Conservation (phyloP, 75 land plant species). For the Gnetum montanum region DNA sequence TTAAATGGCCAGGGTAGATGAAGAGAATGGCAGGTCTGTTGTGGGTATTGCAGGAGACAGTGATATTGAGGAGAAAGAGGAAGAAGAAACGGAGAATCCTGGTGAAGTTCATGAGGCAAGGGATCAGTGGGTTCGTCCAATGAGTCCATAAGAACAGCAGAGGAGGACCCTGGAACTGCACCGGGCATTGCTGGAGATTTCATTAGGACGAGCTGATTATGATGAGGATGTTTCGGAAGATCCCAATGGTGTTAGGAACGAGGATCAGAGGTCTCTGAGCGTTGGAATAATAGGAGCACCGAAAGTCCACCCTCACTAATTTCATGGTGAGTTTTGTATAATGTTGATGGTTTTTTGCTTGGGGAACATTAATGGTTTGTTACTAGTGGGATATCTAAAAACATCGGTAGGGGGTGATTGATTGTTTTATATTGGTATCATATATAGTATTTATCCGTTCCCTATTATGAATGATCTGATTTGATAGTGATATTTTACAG, state of each 20-base stretch:
- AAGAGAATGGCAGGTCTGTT: no score
- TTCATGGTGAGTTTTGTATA: slow-evolving; percentile 67
- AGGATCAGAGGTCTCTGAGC: slow-evolving; percentile 77
- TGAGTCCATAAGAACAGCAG: slow-evolving; percentile 16
- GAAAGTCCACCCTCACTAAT: slow-evolving; percentile 78
- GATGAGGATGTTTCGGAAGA: slow-evolving; percentile 32
- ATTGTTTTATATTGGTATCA: no score
- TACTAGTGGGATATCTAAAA: no score
- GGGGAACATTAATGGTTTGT: no score
- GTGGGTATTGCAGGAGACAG: background rate
- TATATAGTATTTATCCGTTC: no score
- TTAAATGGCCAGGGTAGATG: no score
- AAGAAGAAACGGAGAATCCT: slow-evolving; percentile 3
- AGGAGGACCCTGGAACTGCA: slow-evolving; percentile 27
- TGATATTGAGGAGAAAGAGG: background rate
- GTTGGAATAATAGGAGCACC: slow-evolving; percentile 96
- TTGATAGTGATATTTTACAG: no score
- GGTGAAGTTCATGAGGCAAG: background rate
- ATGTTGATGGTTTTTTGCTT: no score
- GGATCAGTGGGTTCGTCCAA: background rate
- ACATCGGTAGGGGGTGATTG: no score
- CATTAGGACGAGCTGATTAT: slow-evolving; percentile 28
- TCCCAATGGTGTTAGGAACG: slow-evolving; percentile 37
- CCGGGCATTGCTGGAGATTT: slow-evolving; percentile 43
- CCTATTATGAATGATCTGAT: no score